These are phyloP conservation scores for Angomonas desouzai DNA, from an alignment of 208 protist genomes.

Conservation along the genomic window DNA sequence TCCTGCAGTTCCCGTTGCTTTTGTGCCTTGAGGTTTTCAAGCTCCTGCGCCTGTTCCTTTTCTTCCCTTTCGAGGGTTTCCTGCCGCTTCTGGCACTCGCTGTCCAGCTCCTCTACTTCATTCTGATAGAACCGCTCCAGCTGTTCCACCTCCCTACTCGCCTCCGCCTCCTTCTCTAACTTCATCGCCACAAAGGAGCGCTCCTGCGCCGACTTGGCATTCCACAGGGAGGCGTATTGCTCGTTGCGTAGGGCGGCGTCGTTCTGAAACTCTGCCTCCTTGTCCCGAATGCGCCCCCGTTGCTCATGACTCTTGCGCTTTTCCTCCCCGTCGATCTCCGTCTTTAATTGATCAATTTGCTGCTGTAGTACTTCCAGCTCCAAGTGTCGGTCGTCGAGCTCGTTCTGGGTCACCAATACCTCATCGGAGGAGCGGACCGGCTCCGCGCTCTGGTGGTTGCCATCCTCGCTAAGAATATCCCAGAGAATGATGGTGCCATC, in stretches of 20 bases:
- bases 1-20: constrained; percentile 38
- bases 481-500: constrained; percentile 91
- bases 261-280: constrained; percentile 85
- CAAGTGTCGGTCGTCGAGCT: constrained; percentile 90
- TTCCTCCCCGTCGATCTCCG: constrained; percentile 93
- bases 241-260: constrained; percentile 56
- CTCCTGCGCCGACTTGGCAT: constrained; percentile 90
- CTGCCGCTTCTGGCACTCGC: constrained; percentile 60
- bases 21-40: constrained; percentile 29
- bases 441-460: constrained; percentile 22
- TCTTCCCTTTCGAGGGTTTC: constrained; percentile 65
- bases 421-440: constrained; percentile 61
- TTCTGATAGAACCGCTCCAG: constrained; percentile 83
- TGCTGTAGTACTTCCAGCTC: constrained; percentile 81
- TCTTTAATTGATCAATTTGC: constrained; percentile 87
- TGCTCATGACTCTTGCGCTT: constrained; percentile 91
- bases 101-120: constrained; percentile 84
- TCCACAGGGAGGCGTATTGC: constrained; percentile 77
- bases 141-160: constrained; percentile 49
- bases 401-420: constrained; percentile 92
- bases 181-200: constrained; percentile 87
- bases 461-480: constrained; percentile 79
- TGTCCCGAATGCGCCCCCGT: constrained; percentile 88
- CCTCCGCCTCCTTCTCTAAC: constrained; percentile 75
- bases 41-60: constrained; percentile 26